Conservation (phyloP, 129 eudicot species). For the carrot (Daucus carota) region DNA sequence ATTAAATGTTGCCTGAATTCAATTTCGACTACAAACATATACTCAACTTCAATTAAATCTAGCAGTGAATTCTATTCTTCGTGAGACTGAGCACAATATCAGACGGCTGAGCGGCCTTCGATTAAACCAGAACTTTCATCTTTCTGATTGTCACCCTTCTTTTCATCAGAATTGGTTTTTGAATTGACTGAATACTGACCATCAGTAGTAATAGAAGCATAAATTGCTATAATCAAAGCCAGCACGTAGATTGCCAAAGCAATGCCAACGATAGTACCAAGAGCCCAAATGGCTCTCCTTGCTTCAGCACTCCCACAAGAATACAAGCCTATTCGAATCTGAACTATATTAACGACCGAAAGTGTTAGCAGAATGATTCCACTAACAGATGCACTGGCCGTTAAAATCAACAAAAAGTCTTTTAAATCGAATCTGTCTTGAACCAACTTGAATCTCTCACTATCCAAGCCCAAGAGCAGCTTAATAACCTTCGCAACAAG, state of each 20-base stretch:
- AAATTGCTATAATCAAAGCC: neutral
- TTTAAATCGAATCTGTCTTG: neutral
- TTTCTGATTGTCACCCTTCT: neutral
- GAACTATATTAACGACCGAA: neutral
- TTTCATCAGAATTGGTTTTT: neutral
- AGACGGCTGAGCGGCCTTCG: neutral
- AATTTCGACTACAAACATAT: too few species aligned
- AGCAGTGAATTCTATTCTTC: neutral
- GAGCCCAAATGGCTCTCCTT: constrained; percentile 3
- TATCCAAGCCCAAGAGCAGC: neutral
- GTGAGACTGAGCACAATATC: neutral
- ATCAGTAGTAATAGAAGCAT: constrained; percentile 5
- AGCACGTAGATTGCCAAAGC: neutral
- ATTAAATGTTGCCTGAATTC: too few species aligned
- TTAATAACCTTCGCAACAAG: neutral
- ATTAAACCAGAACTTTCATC: neutral
- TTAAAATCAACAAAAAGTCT: neutral
- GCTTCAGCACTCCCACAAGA: constrained; percentile 2
- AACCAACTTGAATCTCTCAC: constrained; percentile 1
- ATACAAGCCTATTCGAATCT: neutral
- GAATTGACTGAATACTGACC: neutral
- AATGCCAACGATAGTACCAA: neutral
- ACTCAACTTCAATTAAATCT: neutral
- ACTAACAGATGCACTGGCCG: neutral
- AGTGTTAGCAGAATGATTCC: neutral